Evolutionary conservation across 371 early-diverging fungal species (phyloP).

Genomic region (Mortierella sp.): DNA sequence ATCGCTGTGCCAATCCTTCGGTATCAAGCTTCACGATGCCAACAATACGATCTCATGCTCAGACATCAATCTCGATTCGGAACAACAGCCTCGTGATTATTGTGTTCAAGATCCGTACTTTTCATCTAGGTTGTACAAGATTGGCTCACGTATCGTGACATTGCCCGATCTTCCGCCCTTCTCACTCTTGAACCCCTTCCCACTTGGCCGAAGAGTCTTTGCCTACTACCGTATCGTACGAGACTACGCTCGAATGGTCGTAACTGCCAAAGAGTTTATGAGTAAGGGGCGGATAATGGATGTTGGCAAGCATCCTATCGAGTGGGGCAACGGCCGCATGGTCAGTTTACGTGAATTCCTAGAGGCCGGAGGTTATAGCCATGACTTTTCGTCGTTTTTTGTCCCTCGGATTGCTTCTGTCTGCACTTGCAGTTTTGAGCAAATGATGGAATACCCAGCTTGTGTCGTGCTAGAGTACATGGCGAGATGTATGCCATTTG

Average conservation of each 20-base stretch:
- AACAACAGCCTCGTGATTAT: background rate
- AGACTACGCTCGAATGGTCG: slow-evolving; percentile 41
- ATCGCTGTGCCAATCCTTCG: slow-evolving; percentile 38
- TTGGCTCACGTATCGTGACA: slow-evolving; percentile 49
- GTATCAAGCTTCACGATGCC: slow-evolving; percentile 51
- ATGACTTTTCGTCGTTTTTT: slow-evolving; percentile 67
- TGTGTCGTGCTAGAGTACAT: slow-evolving; percentile 73
- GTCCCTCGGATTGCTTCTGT: slow-evolving; percentile 84
- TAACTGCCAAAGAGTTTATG: slow-evolving; percentile 49
- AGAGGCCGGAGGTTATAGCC: slow-evolving; percentile 39
- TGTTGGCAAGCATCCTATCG: slow-evolving; percentile 46
- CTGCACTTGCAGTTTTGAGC: slow-evolving; percentile 80
- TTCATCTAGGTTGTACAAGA: slow-evolving; percentile 48
- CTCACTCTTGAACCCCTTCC: slow-evolving; percentile 44
- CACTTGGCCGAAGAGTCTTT: slow-evolving; percentile 38
- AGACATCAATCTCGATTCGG: slow-evolving; percentile 30
- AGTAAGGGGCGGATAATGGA: slow-evolving; percentile 52
- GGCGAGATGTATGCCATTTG: slow-evolving; percentile 67
- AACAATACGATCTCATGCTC: slow-evolving; percentile 54
- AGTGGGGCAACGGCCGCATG: slow-evolving; percentile 49
- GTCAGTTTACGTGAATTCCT: slow-evolving; percentile 46
- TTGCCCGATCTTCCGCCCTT: slow-evolving; percentile 44
- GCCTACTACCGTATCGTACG: slow-evolving; percentile 44
- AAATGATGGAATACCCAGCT: slow-evolving; percentile 80
- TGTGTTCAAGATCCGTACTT: slow-evolving; percentile 35